Evolutionary conservation across 2,329 filamentous ascomycete species (phyloP), one percentile per base, ranked within the genome.

Genomic region (Mariannaea sp.): DNA sequence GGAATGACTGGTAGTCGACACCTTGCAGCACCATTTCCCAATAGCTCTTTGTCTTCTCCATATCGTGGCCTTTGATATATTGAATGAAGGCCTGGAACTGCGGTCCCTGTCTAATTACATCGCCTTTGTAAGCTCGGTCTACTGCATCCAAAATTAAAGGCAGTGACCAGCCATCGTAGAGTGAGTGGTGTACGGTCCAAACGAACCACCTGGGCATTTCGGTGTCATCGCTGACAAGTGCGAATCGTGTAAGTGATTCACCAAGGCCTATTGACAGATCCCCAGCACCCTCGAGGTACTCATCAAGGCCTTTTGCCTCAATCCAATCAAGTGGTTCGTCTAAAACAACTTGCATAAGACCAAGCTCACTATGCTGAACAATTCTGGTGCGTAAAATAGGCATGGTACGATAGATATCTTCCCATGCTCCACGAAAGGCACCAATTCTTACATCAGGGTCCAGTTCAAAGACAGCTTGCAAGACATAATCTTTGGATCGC

Each of bases 371-470:
- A 3, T 75, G 67, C 16, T 79, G 75, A 0, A 79, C 69, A 40
- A 81, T 75, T 30, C 77, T 71, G 0, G 77, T 77, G 3, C 78
- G 71, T 9, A 80, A 64, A 27, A 79, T 77, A 1, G 59, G 40
- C 2, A 36, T 40, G 3, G 27, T 3, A 1, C 35, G 22, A 8
- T 49, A 29, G 0, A 55, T 48, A 2, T 46, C 12, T 8, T 60
- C 40, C 61, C 57, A 64, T 5, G 63, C 60, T 1, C 10, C 5
- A 2, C 39, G 24, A n/a, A 67, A 55, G 2, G 10, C 7, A 1
- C 46, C 20, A 1, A 62, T 10, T 3, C 49, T n/a, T 3, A 61
- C n/a, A 7, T 49, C 29, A 0, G 20, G 12, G 17, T 54, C 24
- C 1, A 67, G 33, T 12, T 59, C 52, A 8, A 64, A 36, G 3